phyloP scores from a whole-genome alignment of 2,329 filamentous ascomycete species.

The Eurotiales sp. region DNA sequence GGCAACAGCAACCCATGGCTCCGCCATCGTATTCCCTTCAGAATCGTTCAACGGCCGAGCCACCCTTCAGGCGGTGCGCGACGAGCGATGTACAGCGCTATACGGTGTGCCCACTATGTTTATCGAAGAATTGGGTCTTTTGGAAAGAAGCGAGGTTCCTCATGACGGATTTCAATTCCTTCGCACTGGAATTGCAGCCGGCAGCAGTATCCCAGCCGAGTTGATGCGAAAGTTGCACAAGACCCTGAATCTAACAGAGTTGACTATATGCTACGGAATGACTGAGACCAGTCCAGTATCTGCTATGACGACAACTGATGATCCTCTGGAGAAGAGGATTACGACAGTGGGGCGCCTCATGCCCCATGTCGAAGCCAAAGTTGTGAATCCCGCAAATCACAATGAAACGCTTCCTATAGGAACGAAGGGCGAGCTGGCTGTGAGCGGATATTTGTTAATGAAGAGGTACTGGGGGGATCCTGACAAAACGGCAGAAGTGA shows the following conservation, averaged over 20 bases:
- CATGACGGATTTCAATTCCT: conserved; percentile 60
- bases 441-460: conserved; percentile 85
- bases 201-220: conserved; percentile 75
- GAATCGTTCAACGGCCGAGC: conserved; percentile 82
- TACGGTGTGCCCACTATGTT: conserved; percentile 97
- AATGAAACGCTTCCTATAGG: conserved; percentile 58
- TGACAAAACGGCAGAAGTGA: conserved; percentile 64
- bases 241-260: conserved; percentile 69
- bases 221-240: conserved; percentile 65
- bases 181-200: conserved; percentile 87
- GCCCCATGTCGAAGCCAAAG: conserved; percentile 75
- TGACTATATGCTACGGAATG: conserved; percentile 97
- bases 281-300: conserved; percentile 74
- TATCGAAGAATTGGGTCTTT: conserved; percentile 75
- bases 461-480: conserved; percentile 82
- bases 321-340: conserved; percentile 69
- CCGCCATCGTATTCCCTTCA: conserved; percentile 76
- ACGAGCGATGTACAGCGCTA: conserved; percentile 63
- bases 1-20: conserved; percentile 81
- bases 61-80: conserved; percentile 61
- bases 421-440: conserved; percentile 73
- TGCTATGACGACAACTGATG: conserved; percentile 75
- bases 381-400: conserved; percentile 67
- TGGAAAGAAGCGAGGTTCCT: conserved; percentile 51
- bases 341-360: conserved; percentile 74